These are phyloP conservation scores for Diaporthe sp. DNA, from an alignment of 2,329 filamentous ascomycete genomes.

Conservation along the genomic window DNA sequence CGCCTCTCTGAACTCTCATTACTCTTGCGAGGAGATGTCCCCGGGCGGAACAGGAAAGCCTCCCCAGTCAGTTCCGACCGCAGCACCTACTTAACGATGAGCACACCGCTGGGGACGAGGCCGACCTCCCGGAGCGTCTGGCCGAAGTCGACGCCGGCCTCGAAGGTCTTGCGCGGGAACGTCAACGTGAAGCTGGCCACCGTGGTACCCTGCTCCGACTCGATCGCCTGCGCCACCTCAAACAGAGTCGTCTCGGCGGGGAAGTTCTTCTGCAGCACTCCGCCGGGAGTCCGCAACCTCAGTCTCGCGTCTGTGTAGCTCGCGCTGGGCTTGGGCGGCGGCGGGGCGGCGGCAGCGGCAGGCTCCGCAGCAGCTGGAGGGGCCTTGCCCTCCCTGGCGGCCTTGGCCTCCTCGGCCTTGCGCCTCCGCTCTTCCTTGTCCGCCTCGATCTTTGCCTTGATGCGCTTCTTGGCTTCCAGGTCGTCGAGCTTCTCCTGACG, in stretches of 20 bases:
- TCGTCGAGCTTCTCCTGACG: slow-evolving; percentile 90
- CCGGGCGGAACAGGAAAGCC: background rate
- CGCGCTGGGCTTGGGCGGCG: slow-evolving; percentile 72
- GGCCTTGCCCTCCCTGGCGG: slow-evolving; percentile 82
- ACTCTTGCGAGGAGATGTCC: background rate
- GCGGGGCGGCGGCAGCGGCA: slow-evolving; percentile 61
- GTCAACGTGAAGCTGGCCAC: slow-evolving; percentile 86
- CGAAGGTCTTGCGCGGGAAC: slow-evolving; percentile 88
- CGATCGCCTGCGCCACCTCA: slow-evolving; percentile 85
- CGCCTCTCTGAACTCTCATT: background rate
- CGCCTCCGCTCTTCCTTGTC: slow-evolving; percentile 91
- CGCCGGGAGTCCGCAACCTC: slow-evolving; percentile 81
- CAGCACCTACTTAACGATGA: slow-evolving; percentile 75
- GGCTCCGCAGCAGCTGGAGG: slow-evolving; percentile 60
- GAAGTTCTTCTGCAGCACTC: slow-evolving; percentile 88
- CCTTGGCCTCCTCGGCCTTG: slow-evolving; percentile 89
- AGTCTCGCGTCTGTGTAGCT: slow-evolving; percentile 86
- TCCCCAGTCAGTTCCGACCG: background rate
- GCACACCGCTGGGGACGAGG: slow-evolving; percentile 88
- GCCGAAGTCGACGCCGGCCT: slow-evolving; percentile 80
- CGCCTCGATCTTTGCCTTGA: slow-evolving; percentile 93
- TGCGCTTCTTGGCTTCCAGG: slow-evolving; percentile 85
- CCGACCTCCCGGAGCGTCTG: slow-evolving; percentile 95
- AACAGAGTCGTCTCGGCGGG: slow-evolving; percentile 92
- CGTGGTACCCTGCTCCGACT: slow-evolving; percentile 77